These are phyloP conservation scores for Termitomyces sp. DNA, from an alignment of 768 basidiomycete species.

Conservation along the genomic window DNA sequence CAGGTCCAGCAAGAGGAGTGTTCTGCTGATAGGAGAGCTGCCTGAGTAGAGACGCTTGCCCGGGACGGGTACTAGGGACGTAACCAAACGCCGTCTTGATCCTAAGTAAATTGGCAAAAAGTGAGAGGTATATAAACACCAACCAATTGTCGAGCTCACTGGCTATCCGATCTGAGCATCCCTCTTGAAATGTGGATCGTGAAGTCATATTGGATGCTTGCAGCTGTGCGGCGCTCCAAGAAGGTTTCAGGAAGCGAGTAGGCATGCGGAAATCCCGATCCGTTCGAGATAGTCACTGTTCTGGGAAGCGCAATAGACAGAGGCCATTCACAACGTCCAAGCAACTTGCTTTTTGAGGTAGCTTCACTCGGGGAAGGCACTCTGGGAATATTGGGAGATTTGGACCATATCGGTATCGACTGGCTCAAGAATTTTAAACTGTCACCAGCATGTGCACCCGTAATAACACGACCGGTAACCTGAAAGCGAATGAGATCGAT, in stretches of 20 bases:
- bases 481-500: conserved; percentile 13
- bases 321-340: conserved; percentile 45
- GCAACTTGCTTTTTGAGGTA: conserved; percentile 37
- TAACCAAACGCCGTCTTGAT: conserved; percentile 54
- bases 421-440: conserved; percentile 42
- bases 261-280: conserved; percentile 31
- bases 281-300: conserved; percentile 35
- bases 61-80: conserved; percentile 43
- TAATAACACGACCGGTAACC: conserved; percentile 52
- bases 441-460: conserved; percentile 41
- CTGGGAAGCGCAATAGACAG: conserved; percentile 44
- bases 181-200: conserved; percentile 42
- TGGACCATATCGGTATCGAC: conserved; percentile 46
- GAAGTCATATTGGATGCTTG: conserved; percentile 51
- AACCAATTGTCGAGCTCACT: conserved; percentile 25
- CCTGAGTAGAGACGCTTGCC: conserved; percentile 41
- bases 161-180: conserved; percentile 44
- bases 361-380: conserved; percentile 40
- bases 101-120: conserved; percentile 19
- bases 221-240: conserved; percentile 44
- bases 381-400: conserved; percentile 35
- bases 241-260: conserved; percentile 51
- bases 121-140: not conserved
- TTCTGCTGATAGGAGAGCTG: conserved; percentile 47
- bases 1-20: conserved; percentile 40